Base-by-base conservation (phyloP, 768 basidiomycete species). In the Piloderma croceum region DNA sequence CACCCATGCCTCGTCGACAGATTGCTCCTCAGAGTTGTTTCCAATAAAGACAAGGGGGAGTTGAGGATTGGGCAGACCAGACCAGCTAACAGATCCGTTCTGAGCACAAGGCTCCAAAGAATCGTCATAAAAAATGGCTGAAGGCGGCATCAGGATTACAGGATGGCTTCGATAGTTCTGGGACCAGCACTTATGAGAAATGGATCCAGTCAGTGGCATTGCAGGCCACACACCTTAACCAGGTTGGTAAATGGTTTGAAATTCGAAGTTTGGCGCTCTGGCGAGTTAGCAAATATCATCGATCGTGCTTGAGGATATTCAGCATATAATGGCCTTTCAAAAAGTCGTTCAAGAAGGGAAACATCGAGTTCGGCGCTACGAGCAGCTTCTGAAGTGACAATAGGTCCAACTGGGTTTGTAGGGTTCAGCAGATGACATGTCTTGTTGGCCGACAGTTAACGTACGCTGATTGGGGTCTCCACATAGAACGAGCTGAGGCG, bases 71-170 rank as follows among this genome's bases (percentile, higher is more conserved):
- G 62, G 44, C 7, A 75, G 49, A 3, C 64, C 62, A 5, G 60
- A 56, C 71, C 73, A 76, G 3, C 41, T 39, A 19, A 73, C 53
- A 13, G 41, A 53, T 17, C 73, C 72, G 52, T 70, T 73, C 10
- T 40, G 50, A 13, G 73, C 72, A 45, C 55, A 69, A 1, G 73
- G 72, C 39, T 68, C 62, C 42, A 76, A 44, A 3, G 63, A 64
- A 44, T 76, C 73, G 36, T 69, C 62, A 46, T 76, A 76, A 39
- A 76, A 76, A n/a, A 76, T 60, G 4, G 72, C 67, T 5, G 71
- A 73, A 9, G 73, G 70, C 10, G 72, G 71, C 73, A 74, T 76
- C 34, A 76, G 56, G 41, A 76, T 76, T 6, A 63, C 71, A 17
- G 71, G 71, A 50, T 74, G 71, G 43, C 71, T 73, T 22, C 70